Conservation (phyloP, 2,329 filamentous ascomycete genomes). For the Colletotrichum salicis region DNA sequence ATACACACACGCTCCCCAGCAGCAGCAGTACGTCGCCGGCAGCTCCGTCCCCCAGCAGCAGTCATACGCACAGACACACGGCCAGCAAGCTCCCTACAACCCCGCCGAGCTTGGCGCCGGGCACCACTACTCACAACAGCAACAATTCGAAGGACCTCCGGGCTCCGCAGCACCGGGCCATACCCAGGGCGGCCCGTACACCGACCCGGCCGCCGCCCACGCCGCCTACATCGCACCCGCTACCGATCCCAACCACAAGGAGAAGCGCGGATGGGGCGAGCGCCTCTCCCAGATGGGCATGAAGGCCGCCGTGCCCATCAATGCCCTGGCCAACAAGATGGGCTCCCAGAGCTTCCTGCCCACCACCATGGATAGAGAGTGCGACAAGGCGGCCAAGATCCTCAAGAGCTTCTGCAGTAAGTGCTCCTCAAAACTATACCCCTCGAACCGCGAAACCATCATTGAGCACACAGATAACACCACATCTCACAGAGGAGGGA, state of each 20-base stretch:
- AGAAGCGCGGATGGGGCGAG: conserved; percentile 33
- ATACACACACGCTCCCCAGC: conserved; percentile 24
- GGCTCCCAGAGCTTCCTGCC: conserved; percentile 89
- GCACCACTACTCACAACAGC: conserved; percentile 11
- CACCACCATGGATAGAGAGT: conserved; percentile 86
- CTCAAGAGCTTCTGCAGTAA: conserved; percentile 86
- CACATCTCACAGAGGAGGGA: conserved; percentile 56
- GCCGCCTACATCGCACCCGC: conserved; percentile 17
- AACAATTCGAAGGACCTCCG: conserved; percentile 15
- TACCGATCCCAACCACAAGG: conserved; percentile 13
- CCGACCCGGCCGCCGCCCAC: conserved; percentile 2
- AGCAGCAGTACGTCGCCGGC: not conserved
- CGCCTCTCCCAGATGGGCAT: conserved; percentile 44
- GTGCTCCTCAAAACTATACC: conserved; percentile 41
- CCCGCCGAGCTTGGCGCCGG: conserved; percentile 30
- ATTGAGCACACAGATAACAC: conserved; percentile 30
- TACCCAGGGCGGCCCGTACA: not conserved
- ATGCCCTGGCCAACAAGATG: conserved; percentile 82
- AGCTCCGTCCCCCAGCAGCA: conserved; percentile 2
- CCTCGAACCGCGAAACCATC: not conserved
- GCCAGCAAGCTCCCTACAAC: conserved; percentile 25
- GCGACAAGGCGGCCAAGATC: conserved; percentile 89
- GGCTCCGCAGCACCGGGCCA: not conserved
- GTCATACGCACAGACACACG: not conserved
- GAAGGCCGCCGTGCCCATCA: conserved; percentile 77